Evolutionary conservation across 345 rosid genomes (phyloP), one percentile per base, ranked within the genome.

Genomic region (Syzygium aqueum): DNA sequence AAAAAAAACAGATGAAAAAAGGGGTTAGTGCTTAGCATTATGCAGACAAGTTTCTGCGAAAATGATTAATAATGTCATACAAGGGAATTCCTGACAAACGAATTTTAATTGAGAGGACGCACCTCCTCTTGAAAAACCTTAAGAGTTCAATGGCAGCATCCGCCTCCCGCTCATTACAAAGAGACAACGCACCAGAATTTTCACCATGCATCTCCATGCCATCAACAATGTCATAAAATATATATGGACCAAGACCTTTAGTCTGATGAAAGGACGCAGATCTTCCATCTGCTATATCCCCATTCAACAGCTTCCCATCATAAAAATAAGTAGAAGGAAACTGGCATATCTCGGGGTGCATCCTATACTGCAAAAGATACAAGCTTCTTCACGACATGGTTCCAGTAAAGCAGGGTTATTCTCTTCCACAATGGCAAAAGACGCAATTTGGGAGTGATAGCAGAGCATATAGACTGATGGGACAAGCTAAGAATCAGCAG

Each of bases 271-370:
- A 97, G n/a, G 92, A 78, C 22, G 94, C 94, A 86, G 94, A 91
- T 91, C 96, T 96, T 90, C 89, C 91, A 46, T 91, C 92, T 94
- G 94, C 92, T 85, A 91, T 89, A 23, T 89, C 94, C 73, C 99
- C 99, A 91, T 97, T 93, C 88, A 96, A 93, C 88, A 96, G 91
- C 90, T 95, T 95, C 14, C 93, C 93, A 87, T 96, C 98, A 88
- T 97, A 97, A 90, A 97, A 97, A 87, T 95, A 98, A 90, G 92
- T 89, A 30, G 99, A 97, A 43, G 99, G 99, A 88, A 97, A 97
- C 88, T 85, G 89, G 89, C 96, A 95, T 90, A 97, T 97, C 86
- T 95, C 99, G n/a, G 99, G 99, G 88, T 97, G 98, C 99, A 97
- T 97, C 94, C 99, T 91, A 90, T 97, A 97, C 99, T 97, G 99